Conservation (phyloP, 805 yeast genomes). For the Candida coquimbonensis region DNA sequence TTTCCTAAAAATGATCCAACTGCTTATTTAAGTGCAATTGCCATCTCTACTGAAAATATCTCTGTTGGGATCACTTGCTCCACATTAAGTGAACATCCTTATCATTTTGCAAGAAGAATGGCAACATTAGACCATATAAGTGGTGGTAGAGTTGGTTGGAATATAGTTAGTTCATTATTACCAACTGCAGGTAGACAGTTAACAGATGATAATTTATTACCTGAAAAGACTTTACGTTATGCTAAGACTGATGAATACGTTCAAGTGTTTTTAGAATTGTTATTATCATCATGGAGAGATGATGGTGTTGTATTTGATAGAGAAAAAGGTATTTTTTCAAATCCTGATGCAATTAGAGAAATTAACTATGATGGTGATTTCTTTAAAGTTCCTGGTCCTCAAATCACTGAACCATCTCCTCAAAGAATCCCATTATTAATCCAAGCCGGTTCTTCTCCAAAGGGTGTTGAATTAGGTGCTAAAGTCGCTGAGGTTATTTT, state of each 20-base stretch:
- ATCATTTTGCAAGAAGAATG: conserved; percentile 36
- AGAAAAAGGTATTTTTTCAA: conserved; percentile 28
- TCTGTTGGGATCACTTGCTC: conserved; percentile 37
- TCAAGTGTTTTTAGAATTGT: conserved; percentile 33
- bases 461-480: conserved; percentile 38
- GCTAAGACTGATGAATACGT: conserved; percentile 37
- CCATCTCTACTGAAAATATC: conserved; percentile 33
- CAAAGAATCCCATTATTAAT: conserved; percentile 38
- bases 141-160: conserved; percentile 43
- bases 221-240: conserved; percentile 37
- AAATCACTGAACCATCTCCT: conserved; percentile 36
- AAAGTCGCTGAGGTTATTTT: conserved; percentile 38
- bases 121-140: conserved; percentile 40
- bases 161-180: conserved; percentile 36
- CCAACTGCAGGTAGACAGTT: conserved; percentile 39
- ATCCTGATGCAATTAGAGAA: conserved; percentile 33
- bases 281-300: conserved; percentile 39
- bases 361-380: conserved; percentile 35
- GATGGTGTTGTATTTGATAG: conserved; percentile 27
- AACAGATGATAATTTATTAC: conserved; percentile 29
- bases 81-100: conserved; percentile 39
- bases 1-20: conserved; percentile 31
- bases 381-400: conserved; percentile 34
- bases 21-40: conserved; percentile 31
- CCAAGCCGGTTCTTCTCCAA: conserved; percentile 40